Conservation (phyloP, 371 early-diverging fungal genomes). For the Entomophthora muscae region DNA sequence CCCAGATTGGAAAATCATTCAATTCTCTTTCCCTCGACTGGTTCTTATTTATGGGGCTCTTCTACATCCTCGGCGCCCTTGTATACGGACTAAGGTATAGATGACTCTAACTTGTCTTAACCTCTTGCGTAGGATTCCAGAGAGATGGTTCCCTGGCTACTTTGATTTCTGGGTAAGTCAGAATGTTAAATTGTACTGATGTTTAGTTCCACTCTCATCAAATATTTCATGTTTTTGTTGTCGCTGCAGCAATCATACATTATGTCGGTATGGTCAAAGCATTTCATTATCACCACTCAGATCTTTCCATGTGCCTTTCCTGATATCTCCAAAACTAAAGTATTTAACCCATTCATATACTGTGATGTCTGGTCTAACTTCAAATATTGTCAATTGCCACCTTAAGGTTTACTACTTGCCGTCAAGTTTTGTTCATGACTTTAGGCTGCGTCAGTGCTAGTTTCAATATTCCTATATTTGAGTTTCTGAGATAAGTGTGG, state of each 20-base stretch:
- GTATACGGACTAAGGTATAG: constrained; percentile 49
- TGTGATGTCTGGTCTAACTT: too few relatives aligned
- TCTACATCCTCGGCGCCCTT: constrained; percentile 70
- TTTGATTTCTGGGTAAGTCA: constrained; percentile 34
- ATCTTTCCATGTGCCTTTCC: background rate
- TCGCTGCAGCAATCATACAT: constrained; percentile 54
- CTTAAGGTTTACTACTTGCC: too few relatives aligned
- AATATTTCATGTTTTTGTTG: constrained; percentile 74
- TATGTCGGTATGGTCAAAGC: constrained; percentile 59
- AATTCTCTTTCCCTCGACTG: constrained; percentile 37
- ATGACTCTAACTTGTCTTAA: background rate
- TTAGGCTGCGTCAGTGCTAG: too few relatives aligned
- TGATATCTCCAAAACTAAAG: too few relatives aligned
- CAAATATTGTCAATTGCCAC: too few relatives aligned
- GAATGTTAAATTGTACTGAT: background rate
- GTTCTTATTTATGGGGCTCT: constrained; percentile 43
- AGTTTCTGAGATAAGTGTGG: too few relatives aligned
- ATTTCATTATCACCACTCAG: constrained; percentile 5
- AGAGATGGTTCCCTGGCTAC: constrained; percentile 33
- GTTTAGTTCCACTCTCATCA: constrained; percentile 45
- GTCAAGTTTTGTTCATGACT: too few relatives aligned
- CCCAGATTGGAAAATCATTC: constrained; percentile 10
- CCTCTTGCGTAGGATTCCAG: constrained; percentile 25
- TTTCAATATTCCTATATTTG: too few relatives aligned
- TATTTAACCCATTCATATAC: too few relatives aligned